A percentile compares a stretch with the other conserved stretches of the same genome.
Conservation (phyloP, 2,329 filamentous ascomycete genomes). For the Beauveria bassiana region DNA sequence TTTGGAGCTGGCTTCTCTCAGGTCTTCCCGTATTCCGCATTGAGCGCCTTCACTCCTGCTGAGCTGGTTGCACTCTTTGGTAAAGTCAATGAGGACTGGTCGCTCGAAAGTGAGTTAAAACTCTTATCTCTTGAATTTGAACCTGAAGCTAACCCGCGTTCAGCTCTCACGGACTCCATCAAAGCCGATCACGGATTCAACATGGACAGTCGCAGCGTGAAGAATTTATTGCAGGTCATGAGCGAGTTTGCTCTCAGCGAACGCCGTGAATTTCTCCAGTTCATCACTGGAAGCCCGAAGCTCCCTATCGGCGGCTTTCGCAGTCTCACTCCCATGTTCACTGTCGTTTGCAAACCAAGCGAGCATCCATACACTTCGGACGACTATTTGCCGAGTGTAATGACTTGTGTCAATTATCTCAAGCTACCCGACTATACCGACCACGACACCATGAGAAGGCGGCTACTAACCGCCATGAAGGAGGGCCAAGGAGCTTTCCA, state of each 20-base stretch:
- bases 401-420: constrained; percentile 99
- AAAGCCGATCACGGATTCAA: constrained; percentile 99
- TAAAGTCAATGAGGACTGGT: constrained; percentile 90
- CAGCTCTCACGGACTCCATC: constrained; percentile 93
- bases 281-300: constrained; percentile 95
- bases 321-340: constrained; percentile 95
- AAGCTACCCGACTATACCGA: constrained; percentile 92
- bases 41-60: constrained; percentile 89
- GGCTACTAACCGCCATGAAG: constrained; percentile 76
- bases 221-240: constrained; percentile 90
- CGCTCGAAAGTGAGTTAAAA: constrained; percentile 73
- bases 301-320: constrained; percentile 98
- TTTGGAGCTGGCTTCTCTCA: constrained; percentile 89
- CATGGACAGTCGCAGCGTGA: constrained; percentile 94
- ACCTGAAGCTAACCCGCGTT: constrained; percentile 13
- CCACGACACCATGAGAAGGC: constrained; percentile 67
- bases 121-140: not conserved
- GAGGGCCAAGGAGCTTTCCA: constrained; percentile 98
- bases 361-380: constrained; percentile 89
- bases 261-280: constrained; percentile 91
- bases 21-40: constrained; percentile 89
- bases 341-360: constrained; percentile 97
- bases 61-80: constrained; percentile 95
- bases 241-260: constrained; percentile 69
- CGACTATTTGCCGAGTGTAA: constrained; percentile 97